phyloP scores from a whole-genome alignment of 2,329 filamentous ascomycete species.

The Didymella segeticola region DNA sequence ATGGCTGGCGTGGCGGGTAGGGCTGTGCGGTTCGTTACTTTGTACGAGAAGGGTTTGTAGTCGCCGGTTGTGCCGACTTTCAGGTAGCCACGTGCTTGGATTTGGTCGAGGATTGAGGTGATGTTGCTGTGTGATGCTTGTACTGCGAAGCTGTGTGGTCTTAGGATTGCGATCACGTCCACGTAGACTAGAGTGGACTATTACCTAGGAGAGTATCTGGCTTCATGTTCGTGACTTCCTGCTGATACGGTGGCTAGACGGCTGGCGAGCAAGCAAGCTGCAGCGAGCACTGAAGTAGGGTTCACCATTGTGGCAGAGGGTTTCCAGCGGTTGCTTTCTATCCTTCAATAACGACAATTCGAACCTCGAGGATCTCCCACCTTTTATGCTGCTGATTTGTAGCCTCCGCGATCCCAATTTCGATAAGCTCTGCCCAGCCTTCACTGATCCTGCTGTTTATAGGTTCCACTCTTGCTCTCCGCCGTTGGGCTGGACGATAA shows the following conservation, averaged over 20 bases:
- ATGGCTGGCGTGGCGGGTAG: constrained; percentile 15
- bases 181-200: neutral
- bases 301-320: neutral
- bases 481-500: too few species aligned
- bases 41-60: constrained; percentile 25
- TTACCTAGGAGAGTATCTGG: neutral
- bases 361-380: too few species aligned
- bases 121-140: constrained; percentile 6
- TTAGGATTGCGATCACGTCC: neutral
- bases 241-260: neutral
- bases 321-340: too few species aligned
- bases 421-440: too few species aligned
- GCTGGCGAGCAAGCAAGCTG: neutral
- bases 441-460: too few species aligned
- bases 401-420: too few species aligned
- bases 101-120: constrained; percentile 17
- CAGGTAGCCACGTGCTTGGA: constrained; percentile 20
- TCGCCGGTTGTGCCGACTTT: constrained; percentile 26
- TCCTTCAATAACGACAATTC: too few species aligned
- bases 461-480: too few species aligned
- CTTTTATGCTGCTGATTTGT: too few species aligned
- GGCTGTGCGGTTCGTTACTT: constrained; percentile 18
- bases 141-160: neutral
- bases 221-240: neutral
- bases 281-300: neutral